Evolutionary conservation across 1,284 basidiomycete genomes (phyloP).

Genomic region (Agroathelia rolfsii): DNA sequence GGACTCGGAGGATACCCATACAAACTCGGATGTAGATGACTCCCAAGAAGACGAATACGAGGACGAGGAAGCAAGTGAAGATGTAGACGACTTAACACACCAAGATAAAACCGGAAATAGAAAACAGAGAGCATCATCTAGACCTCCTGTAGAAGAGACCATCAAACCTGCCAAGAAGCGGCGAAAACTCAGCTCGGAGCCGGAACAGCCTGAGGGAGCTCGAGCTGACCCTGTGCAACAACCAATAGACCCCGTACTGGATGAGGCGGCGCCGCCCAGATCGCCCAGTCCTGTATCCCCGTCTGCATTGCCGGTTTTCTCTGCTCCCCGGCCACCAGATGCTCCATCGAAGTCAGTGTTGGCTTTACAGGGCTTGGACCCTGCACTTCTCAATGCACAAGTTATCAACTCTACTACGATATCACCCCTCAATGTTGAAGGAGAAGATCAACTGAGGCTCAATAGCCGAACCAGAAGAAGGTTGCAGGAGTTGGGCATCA

Average conservation of each 20-base stretch:
- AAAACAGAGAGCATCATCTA: conserved; percentile 3
- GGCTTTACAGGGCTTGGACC: conserved; percentile 70
- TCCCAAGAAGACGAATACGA: conserved; percentile 9
- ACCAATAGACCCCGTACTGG: no score
- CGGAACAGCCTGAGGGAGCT: conserved; percentile 14
- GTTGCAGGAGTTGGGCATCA: conserved; percentile 67
- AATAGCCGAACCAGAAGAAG: conserved; percentile 53
- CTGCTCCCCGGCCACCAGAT: conserved; percentile 58
- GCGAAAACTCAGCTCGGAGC: conserved; percentile 22
- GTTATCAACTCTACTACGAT: conserved; percentile 53
- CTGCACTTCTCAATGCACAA: conserved; percentile 62
- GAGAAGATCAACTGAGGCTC: conserved; percentile 38
- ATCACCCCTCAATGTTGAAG: conserved; percentile 35
- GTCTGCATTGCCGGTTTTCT: conserved; percentile 53
- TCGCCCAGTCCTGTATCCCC: conserved; percentile 12
- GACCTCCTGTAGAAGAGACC: conserved; percentile 15
- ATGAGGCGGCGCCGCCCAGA: conserved; percentile 9
- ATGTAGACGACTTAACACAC: no score
- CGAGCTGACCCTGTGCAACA: conserved; percentile 16
- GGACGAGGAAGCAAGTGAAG: conserved; percentile 6
- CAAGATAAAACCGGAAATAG: conserved; percentile 4
- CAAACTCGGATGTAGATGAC: conserved; percentile 12
- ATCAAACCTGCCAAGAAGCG: conserved; percentile 32
- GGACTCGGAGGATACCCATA: conserved; percentile 10
- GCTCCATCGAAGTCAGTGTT: conserved; percentile 63